Percentiles rank a stretch among this genome's conserved stretches.
phyloP scores from a whole-genome alignment of 2,329 filamentous ascomycete species.

The Colletotrichum sp. region DNA sequence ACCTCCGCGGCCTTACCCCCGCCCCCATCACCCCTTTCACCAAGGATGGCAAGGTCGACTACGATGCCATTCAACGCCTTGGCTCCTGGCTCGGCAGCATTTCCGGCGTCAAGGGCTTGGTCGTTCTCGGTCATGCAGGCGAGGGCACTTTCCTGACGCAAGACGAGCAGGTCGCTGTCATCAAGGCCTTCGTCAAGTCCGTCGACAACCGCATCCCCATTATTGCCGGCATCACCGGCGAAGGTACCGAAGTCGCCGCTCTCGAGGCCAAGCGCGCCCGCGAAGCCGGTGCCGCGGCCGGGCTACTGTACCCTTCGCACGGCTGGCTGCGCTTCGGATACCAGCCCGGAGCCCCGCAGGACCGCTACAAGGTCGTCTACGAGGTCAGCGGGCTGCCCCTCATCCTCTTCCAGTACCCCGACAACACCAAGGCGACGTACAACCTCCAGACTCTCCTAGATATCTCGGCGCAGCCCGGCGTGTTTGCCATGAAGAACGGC shows the following conservation, averaged over 20 bases:
- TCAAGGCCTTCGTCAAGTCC: slow-evolving; percentile 57
- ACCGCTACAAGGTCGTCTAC: slow-evolving; percentile 55
- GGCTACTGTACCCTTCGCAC: slow-evolving; percentile 57
- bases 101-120: slow-evolving; percentile 54
- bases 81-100: slow-evolving; percentile 59
- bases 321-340: slow-evolving; percentile 62
- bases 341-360: slow-evolving; percentile 56
- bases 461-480: slow-evolving; percentile 55
- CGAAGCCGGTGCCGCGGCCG: slow-evolving; percentile 54
- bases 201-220: slow-evolving; percentile 55
- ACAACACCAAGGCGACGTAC: slow-evolving; percentile 58
- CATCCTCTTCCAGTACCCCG: slow-evolving; percentile 59
- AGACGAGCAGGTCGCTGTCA: slow-evolving; percentile 53
- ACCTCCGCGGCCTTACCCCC: slow-evolving; percentile 54
- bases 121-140: slow-evolving; percentile 59
- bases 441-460: slow-evolving; percentile 57
- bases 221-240: slow-evolving; percentile 58
- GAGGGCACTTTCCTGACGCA: slow-evolving; percentile 59
- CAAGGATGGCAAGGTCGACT: slow-evolving; percentile 52
- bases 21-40: slow-evolving; percentile 59
- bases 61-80: slow-evolving; percentile 55
- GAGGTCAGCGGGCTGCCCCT: slow-evolving; percentile 54
- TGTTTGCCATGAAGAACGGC: slow-evolving; percentile 63
- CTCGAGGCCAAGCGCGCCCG: slow-evolving; percentile 55
- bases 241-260: slow-evolving; percentile 57